phyloP scores from a whole-genome alignment of 371 early-diverging fungal genomes.

The Rhizomucor miehei region DNA sequence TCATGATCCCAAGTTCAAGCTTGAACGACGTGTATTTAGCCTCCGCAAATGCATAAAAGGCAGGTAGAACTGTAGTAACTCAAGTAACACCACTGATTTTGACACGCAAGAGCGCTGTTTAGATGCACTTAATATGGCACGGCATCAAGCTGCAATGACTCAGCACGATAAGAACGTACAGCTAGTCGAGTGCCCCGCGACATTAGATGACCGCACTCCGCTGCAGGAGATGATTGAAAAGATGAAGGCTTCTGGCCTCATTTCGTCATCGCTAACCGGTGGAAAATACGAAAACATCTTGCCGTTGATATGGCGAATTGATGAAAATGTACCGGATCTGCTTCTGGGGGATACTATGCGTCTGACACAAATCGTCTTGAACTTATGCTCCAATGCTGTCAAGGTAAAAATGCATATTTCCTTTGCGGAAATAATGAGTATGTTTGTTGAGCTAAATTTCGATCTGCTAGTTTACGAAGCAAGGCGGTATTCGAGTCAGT shows the following conservation, averaged over 20 bases:
- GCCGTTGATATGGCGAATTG: constrained; percentile 58
- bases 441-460: background rate
- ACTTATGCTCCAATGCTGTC: constrained; percentile 60
- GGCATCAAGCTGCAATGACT: constrained; percentile 46
- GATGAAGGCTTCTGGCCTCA: constrained; percentile 12
- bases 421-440: background rate
- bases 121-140: constrained; percentile 51
- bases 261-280: constrained; percentile 13
- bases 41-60: constrained; percentile 62
- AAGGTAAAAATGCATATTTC: constrained; percentile 31
- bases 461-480: constrained; percentile 36
- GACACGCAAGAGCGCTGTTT: background rate
- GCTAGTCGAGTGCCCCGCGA: constrained; percentile 53
- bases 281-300: constrained; percentile 43
- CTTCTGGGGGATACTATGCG: constrained; percentile 60
- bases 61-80: constrained; percentile 9
- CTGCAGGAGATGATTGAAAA: constrained; percentile 31
- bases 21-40: constrained; percentile 54
- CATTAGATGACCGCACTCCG: constrained; percentile 49
- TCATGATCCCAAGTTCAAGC: constrained; percentile 58
- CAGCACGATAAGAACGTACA: constrained; percentile 44
- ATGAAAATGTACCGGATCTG: constrained; percentile 53
- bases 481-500: constrained; percentile 40
- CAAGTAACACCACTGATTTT: constrained; percentile 2
- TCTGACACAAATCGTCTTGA: constrained; percentile 54